Base-by-base conservation (phyloP, 371 early-diverging fungal species). In the Choanephora cucurbitarum region DNA sequence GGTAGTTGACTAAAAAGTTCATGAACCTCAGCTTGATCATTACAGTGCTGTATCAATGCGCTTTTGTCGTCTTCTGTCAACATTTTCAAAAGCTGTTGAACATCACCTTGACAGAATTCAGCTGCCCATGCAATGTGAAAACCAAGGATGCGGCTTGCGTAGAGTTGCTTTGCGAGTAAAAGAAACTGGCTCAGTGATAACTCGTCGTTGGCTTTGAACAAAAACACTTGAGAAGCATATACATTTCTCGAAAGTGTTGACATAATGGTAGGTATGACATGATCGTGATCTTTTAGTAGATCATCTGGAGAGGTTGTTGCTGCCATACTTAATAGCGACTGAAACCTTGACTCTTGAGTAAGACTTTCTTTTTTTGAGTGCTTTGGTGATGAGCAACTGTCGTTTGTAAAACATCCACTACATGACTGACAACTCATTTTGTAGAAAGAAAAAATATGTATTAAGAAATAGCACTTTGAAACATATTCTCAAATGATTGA, bases 261-360 rank as follows among this genome's bases (percentile, higher is more conserved):
- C 44, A 58, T 55, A 17, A 69, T 58, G 15, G 69, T 64, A 9
- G 69, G 65, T 34, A 69, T 61, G n/a, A 65, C 40, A 54, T 69
- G 69, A 34, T 61, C 55, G 41, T 68, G 64, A 6, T 44, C 53
- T 19, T 42, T 17, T 7, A 17, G 17, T n/a, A 32, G 7, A 7
- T 44, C 17, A 3, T 39, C 39, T 10, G 8, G 13, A 8, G 21
- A 17, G n/a, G n/a, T n/a, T 14, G 44, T 31, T 18, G 40, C 21
- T 39, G 59, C 66, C 8, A 58, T 41, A 13, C 56, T 44, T 11
- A 55, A n/a, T 22, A 58, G 34, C 11, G 52, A 34, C 8, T 32
- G 48, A 17, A 52, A 67, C 0, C 47, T 55, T 4, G 44, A 37
- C 14, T 33, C 37, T 23, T 33, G 39, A 31, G 17, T 33, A 5